Evolutionary conservation across 2,329 filamentous ascomycete genomes (phyloP).

Genomic region (Penicillium sp.): DNA sequence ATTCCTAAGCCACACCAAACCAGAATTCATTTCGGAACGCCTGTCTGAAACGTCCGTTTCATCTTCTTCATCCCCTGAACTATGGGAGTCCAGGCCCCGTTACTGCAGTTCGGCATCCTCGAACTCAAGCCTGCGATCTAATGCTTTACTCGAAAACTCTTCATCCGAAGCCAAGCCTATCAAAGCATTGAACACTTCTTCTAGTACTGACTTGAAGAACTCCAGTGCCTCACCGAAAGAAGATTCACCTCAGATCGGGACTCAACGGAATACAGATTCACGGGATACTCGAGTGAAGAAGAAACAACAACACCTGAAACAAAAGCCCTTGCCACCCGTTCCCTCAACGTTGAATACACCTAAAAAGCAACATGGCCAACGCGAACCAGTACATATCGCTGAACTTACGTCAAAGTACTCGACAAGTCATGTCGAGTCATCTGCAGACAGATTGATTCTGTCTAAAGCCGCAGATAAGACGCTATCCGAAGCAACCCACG

Average conservation of each 20-base stretch:
- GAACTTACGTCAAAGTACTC: conserved; percentile 10
- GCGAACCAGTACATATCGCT: neutral
- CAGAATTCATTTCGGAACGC: neutral
- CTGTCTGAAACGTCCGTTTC: conserved; percentile 20
- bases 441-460: conserved; percentile 1
- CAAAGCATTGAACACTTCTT: conserved; percentile 18
- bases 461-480: conserved; percentile 16
- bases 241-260: neutral
- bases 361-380: conserved; percentile 7
- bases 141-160: conserved; percentile 15
- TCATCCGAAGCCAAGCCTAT: conserved; percentile 1
- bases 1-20: neutral
- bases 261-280: neutral
- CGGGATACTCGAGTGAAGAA: neutral
- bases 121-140: neutral
- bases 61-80: conserved; percentile 18
- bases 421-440: neutral
- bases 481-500: conserved; percentile 32
- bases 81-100: neutral
- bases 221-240: conserved; percentile 17
- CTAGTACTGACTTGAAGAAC: conserved; percentile 21
- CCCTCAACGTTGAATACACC: conserved; percentile 16
- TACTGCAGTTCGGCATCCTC: conserved; percentile 10
- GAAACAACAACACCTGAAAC: conserved; percentile 23
- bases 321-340: conserved; percentile 40